Base-by-base conservation (phyloP, 2,329 filamentous ascomycete genomes). In the Elsinoe ampelina region DNA sequence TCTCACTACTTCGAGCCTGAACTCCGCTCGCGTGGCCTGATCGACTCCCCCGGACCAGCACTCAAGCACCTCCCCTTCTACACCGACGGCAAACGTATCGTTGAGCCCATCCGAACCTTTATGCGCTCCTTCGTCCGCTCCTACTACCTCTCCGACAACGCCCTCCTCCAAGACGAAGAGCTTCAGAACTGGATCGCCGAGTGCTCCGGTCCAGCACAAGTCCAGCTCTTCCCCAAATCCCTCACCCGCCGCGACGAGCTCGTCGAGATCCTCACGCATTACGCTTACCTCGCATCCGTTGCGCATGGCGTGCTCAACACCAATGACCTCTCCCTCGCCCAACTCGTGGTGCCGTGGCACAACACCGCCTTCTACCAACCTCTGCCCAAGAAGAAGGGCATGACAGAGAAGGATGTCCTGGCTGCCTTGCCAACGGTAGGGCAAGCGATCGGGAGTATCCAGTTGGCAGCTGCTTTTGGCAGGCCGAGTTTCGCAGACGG, bases 181-280 rank as follows among this genome's bases (percentile, higher is more conserved):
- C 62, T 78, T 1, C 70, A 73, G 56, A 66, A 66, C n/a, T 78
- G 75, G 75, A 67, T 75, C 26, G 43, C 52, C 1, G 75, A 78
- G 65, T 72, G 71, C 20, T 69, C 65, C 50, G 65, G 63, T 1
- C 58, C 61, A 1, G 74, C 74, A 0, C 51, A 67, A 56, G 68
- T 68, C 1, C 62, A 72, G 30, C 72, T 77, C 62, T 76, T 78
- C 63, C 74, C 72, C n/a, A 58, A 63, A 8, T 54, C 62, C 5
- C 59, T 61, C 26, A 30, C 58, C 0, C 63, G 63, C 1, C 59
- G 55, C n/a, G 60, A 65, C 34, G 63, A 65, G 1, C 67, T 77
- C 6, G 64, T 74, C 50, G 70, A 72, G 36, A 61, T 75, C n/a
- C 66, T 77, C 8, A 72, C 74, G 0, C 74, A 75, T 55, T 43